Conservation (phyloP, 306 rosid species). For the Cicer yamashitae region DNA sequence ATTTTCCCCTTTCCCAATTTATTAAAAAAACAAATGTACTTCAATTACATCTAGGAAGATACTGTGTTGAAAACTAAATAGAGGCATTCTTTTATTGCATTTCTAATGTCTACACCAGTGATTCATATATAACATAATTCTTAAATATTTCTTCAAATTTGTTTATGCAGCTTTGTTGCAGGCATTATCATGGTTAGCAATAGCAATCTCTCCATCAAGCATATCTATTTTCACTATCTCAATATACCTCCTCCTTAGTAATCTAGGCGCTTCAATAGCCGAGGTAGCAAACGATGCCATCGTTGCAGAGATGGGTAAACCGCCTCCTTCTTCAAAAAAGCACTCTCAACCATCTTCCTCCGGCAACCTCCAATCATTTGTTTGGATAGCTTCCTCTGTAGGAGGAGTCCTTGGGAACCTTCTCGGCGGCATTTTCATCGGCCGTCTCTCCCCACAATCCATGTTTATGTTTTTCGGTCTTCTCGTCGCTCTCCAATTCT, state of each 20-base stretch:
- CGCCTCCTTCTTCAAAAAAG: constrained; percentile 55
- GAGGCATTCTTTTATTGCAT: constrained; percentile 8
- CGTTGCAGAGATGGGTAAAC: constrained; percentile 83
- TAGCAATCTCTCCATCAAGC: constrained; percentile 71
- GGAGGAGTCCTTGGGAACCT: constrained; percentile 95
- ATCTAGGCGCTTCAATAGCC: constrained; percentile 89
- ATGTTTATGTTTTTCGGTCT: constrained; percentile 73
- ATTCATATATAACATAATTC: constrained; percentile 7
- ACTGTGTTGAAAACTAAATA: no score
- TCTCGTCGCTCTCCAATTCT: constrained; percentile 71
- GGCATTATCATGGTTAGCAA: constrained; percentile 85
- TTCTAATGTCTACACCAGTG: constrained; percentile 9
- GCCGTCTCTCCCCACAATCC: constrained; percentile 57
- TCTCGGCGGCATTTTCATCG: constrained; percentile 69
- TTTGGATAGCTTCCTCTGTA: constrained; percentile 83
- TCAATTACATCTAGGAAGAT: no score
- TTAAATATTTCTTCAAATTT: constrained; percentile 33
- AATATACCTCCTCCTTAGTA: constrained; percentile 77
- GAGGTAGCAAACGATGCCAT: constrained; percentile 98
- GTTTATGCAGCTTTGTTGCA: constrained; percentile 81
- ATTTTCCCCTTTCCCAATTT: no score
- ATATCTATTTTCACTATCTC: constrained; percentile 65
- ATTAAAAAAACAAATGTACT: no score
- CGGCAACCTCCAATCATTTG: constrained; percentile 86
- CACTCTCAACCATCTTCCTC: constrained; percentile 56